Base-by-base conservation (phyloP, 345 rosid genomes). In the Rhodomyrtus tomentosa region DNA sequence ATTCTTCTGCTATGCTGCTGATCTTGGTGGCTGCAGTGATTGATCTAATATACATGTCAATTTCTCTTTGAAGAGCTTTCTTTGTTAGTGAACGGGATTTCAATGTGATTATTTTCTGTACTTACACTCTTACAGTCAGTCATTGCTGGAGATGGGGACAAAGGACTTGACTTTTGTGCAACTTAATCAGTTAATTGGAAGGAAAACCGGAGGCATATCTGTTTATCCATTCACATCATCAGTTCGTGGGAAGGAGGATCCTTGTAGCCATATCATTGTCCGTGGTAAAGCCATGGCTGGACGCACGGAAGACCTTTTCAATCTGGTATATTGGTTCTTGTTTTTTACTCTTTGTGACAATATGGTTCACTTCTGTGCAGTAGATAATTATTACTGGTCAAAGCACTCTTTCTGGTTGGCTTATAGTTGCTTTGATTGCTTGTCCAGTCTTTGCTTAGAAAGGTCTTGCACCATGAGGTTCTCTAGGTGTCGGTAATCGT, bases 281-380 rank as follows among this genome's bases (percentile, higher is more conserved):
- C 95, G 96, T 85, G 99, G 99, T 86, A 97, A 97, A 90, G 93
- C 99, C 55, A 97, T 97, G 99, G 95, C 95, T 83, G 99, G 93
- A 82, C 91, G 93, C 18, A 93, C 96, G 27, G 99, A 95, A 4
- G 99, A 97, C 91, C 93, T 95, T 49, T 97, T 95, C 85, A 90
- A 93, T 90, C 93, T 97, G 96, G 99, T 97, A 92, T 14, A 50
- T 83, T 52, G 40, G 36, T 27, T 82, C 82, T 82, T 38, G 29
- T 38, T 83, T 51, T 79, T 59, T 74, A 48, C 36, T 86, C 18
- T 12, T 55, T 58, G 32, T 13, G 82, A 11, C 40, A 16, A 80
- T 24, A 38, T 42, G 51, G 73, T 55, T 79, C 18, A 11, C 53
- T 80, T 80, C 22, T 11, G 2, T 9, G 82, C 82, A 80, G 22